These are phyloP conservation scores for Centella asiatica DNA, from an alignment of 129 eudicot genomes.

Conservation along the genomic window DNA sequence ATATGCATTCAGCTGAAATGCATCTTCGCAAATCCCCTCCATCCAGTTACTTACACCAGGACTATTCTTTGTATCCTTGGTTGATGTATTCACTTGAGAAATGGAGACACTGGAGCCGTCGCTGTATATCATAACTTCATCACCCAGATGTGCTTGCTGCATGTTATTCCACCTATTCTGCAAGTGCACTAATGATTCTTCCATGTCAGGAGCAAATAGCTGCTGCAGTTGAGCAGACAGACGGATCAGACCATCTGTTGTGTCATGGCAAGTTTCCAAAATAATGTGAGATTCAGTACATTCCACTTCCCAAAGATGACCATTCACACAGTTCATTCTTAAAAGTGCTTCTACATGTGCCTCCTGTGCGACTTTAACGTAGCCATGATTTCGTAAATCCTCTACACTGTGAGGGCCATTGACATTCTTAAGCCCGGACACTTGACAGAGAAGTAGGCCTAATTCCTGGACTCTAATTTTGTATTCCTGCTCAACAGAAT, in stretches of 20 bases:
- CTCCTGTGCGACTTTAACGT: slow-evolving; percentile 91
- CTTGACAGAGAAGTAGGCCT: slow-evolving; percentile 64
- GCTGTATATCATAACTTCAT: slow-evolving; percentile 20
- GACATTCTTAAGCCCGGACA: slow-evolving; percentile 26
- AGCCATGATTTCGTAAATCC: slow-evolving; percentile 54
- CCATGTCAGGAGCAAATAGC: slow-evolving; percentile 86
- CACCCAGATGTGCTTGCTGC: slow-evolving; percentile 40
- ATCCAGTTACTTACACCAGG: slow-evolving; percentile 37
- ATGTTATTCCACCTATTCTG: slow-evolving; percentile 72
- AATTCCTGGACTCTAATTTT: slow-evolving; percentile 64
- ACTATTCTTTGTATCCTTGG: slow-evolving; percentile 21
- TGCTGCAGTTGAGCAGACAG: slow-evolving; percentile 80
- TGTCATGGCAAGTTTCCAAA: slow-evolving; percentile 74
- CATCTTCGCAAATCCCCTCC: slow-evolving; percentile 86
- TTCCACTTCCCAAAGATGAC: slow-evolving; percentile 67
- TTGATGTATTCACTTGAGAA: slow-evolving; percentile 22
- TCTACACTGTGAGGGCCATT: slow-evolving; percentile 37
- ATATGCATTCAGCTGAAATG: slow-evolving; percentile 41
- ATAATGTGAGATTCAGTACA: slow-evolving; percentile 61
- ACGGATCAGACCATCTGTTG: slow-evolving; percentile 59
- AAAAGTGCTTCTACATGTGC: slow-evolving; percentile 58
- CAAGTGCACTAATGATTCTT: slow-evolving; percentile 74
- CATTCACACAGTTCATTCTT: slow-evolving; percentile 42
- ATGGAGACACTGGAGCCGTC: slow-evolving; percentile 25
- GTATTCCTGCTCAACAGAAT: slow-evolving; percentile 32